Evolutionary conservation across 306 rosid species (phyloP), one percentile per base, ranked within the genome.

Genomic region (Calophaca sinica): DNA sequence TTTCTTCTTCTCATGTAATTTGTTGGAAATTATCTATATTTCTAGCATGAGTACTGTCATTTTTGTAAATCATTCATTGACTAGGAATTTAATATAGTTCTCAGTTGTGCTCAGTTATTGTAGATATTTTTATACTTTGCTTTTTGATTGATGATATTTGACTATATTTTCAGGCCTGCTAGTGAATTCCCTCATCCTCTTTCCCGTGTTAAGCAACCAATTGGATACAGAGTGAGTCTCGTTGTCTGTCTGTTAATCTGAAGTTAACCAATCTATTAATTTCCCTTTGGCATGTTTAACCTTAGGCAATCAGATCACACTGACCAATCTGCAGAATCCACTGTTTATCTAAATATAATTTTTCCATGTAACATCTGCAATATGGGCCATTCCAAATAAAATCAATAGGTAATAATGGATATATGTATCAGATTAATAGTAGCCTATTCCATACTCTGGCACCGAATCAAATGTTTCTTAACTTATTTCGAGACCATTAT

Each of bases 101-200:
- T n/a, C n/a, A n/a, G n/a, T n/a, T n/a, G n/a, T n/a, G n/a, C n/a
- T n/a, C n/a, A n/a, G n/a, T 71, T 29, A 53, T 73, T 14, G 53
- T 52, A 75, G 60, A 50, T 53, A 38, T 55, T 66, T 73, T 60
- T 41, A 13, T 67, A 5, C 13, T 57, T 70, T 59, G n/a, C 38
- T 45, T 54, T 53, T 62, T 39, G 49, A 5, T 7, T 58, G 65
- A 64, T 38, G 38, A 68, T 62, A 33, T 35, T 79, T 70, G 54
- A 61, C 53, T 66, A 52, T 74, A 75, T 62, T 82, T 82, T 20
- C 85, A 94, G 97, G 80, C 98, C 97, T 77, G 91, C 98, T 15
- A 88, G 82, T 80, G 97, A 94, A 80, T 94, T 91, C 48, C 93
- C 96, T 33, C 98, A 94, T 78, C 97, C 98, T 89, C 88, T 94